Percentiles rank a stretch among this genome's conserved stretches.
Evolutionary conservation across 2,329 filamentous ascomycete species (phyloP).

Genomic region (Boeremia lycopersici): DNA sequence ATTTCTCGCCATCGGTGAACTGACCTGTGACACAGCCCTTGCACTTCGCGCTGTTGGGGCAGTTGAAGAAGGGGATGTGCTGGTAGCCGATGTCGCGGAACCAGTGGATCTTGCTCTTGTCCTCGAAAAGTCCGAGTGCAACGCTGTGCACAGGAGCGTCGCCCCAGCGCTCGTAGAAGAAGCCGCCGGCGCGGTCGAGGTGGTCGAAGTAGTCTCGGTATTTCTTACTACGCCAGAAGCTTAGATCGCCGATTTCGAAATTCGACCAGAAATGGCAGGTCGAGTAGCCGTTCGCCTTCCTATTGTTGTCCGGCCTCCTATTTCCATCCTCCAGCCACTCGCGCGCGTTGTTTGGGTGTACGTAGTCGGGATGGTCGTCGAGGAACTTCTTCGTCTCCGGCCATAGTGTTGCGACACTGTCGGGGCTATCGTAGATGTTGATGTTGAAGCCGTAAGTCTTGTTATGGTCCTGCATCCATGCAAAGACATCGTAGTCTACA

Average conservation of each 20-base stretch:
- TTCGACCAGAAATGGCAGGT: constrained; percentile 99
- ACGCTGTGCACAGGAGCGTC: constrained; percentile 97
- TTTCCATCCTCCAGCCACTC: constrained; percentile 82
- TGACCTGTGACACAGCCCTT: constrained; percentile 83
- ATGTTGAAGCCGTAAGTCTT: constrained; percentile 99
- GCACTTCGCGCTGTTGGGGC: constrained; percentile 94
- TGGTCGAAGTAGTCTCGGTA: constrained; percentile 98
- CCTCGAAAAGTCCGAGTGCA: constrained; percentile 88
- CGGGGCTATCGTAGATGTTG: constrained; percentile 90
- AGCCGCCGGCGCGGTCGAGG: constrained; percentile 89
- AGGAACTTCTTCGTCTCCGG: constrained; percentile 95
- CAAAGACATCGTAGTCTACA: constrained; percentile 97
- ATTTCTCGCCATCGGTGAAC: constrained; percentile 86
- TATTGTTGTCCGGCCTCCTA: constrained; percentile 78
- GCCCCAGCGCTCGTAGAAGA: constrained; percentile 99
- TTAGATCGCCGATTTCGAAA: constrained; percentile 93
- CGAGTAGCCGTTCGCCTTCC: constrained; percentile 87
- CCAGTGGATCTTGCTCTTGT: constrained; percentile 91
- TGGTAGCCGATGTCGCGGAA: constrained; percentile 99
- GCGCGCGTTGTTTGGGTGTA: constrained; percentile 84
- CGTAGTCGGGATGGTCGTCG: constrained; percentile 78
- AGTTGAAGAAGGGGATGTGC: constrained; percentile 98
- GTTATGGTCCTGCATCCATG: constrained; percentile 97
- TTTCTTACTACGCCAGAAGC: constrained; percentile 85
- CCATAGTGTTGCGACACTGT: constrained; percentile 87